Base-by-base conservation (phyloP, 202 grass and related monocot species). In the Saccharum hybrid region DNA sequence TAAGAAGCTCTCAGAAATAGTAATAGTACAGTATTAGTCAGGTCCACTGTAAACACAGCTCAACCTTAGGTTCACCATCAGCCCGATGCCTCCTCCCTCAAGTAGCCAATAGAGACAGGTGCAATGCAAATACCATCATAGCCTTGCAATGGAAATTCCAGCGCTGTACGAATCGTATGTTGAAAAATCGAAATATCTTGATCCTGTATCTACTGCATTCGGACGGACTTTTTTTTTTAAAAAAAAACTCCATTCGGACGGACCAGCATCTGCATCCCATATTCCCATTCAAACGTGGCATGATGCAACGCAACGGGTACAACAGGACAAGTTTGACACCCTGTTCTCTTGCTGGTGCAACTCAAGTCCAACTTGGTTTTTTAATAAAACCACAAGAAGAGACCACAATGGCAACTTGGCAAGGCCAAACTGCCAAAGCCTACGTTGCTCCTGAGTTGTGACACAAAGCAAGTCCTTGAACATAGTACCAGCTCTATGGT, bases 391-490 rank as follows among this genome's bases (percentile, higher is more conserved):
- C 45, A 66, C 73, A 28, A 56, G 19, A 68, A 48, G 48, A 65
- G 12, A 82, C 59, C n/a, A 81, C 39, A 9, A 16, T 16, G 60
- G 14, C 34, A 36, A 36, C 34, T 36, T 36, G 34, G 36, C 41
- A 19, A 38, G 63, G 52, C 33, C 42, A 34, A 34, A 4, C 33
- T 4, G 2, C 2, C 33, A 82, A 71, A 71, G 42, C 9, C 40
- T 37, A 21, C 52, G 0, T 16, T n/a, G 74, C 66, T 77, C 66
- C 57, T 22, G 56, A 22, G 9, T 22, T 60, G 3, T 77, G 34
- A 26, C 18, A 10, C 68, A 74, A 88, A 73, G 26, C 26, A 78
- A 75, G 10, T 63, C 46, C 68, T 48, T 11, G 16, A 71, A 78
- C 42, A 34, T 49, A 57, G 7, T 63, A 16, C 77, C 2, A 21